These are phyloP conservation scores for Paratinospora sagittata DNA, from an alignment of 164 flowering plant species.

Conservation along the genomic window DNA sequence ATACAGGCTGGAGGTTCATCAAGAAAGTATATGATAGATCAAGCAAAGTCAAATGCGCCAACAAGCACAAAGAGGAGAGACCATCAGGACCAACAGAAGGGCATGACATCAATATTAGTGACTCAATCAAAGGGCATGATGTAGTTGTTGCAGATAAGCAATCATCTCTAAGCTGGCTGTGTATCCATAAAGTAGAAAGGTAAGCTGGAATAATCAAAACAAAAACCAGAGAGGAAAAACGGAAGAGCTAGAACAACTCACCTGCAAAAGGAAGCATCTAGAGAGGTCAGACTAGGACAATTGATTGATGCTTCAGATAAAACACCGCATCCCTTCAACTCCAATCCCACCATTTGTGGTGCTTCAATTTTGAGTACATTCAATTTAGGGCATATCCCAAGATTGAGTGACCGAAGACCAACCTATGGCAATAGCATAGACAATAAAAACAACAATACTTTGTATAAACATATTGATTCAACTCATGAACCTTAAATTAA, in stretches of 20 bases:
- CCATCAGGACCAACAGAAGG: slow-evolving; percentile 85
- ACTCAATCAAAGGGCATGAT: slow-evolving; percentile 71
- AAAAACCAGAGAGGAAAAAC: background rate
- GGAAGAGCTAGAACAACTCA: slow-evolving; percentile 18
- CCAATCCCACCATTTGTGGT: slow-evolving; percentile 63
- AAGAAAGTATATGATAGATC: slow-evolving; percentile 91
- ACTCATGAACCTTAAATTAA: background rate
- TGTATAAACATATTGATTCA: background rate
- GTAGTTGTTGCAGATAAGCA: slow-evolving; percentile 77
- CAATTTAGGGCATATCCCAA: slow-evolving; percentile 96
- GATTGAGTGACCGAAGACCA: slow-evolving; percentile 75
- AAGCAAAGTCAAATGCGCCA: slow-evolving; percentile 60
- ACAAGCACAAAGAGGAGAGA: slow-evolving; percentile 58
- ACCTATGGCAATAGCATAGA: slow-evolving; percentile 42
- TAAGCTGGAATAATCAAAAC: slow-evolving; percentile 13
- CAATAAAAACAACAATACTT: background rate
- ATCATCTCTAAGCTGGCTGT: slow-evolving; percentile 88
- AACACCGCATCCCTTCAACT: slow-evolving; percentile 96
- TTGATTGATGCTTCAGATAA: slow-evolving; percentile 66
- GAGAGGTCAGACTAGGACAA: slow-evolving; percentile 70
- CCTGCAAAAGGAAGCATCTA: slow-evolving; percentile 99
- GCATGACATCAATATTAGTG: slow-evolving; percentile 88
- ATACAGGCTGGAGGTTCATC: slow-evolving; percentile 74
- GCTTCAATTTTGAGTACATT: slow-evolving; percentile 62
- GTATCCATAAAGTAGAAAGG: slow-evolving; percentile 5